Base-by-base conservation (phyloP, 768 basidiomycete genomes). In the Kwoniella shandongensis region DNA sequence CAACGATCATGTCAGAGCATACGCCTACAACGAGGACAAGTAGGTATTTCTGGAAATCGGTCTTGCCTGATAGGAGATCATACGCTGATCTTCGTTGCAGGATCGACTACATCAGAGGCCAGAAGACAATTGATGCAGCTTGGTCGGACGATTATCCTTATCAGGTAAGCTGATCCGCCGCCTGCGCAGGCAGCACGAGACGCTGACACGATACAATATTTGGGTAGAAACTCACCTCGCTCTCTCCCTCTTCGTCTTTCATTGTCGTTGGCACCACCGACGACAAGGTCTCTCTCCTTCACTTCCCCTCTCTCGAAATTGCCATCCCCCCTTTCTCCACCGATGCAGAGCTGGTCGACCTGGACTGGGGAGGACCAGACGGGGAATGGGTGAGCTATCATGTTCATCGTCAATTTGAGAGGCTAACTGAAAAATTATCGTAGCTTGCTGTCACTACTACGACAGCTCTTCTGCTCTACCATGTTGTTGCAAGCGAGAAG, bases 1-100 rank as follows among this genome's bases (percentile, higher is more conserved):
- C 65, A 98, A 97, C 67, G 82, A 88, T 74, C 93, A 98, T 65
- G 90, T 91, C 70, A 84, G 94, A 45, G 79, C 86, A 36, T 93
- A 75, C 45, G 50, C 53, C 17, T 77, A 70, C 55, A 47, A 59
- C 0, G 70, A 70, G 3, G 61, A 85, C 65, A 73, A 69, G 40
- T 72, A 30, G 11, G 69, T 55, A 13, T 18, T 0, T 47, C 18
- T 47, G 4, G 18, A 18, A 20, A 6, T 20, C 13, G n/a, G 18
- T 15, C 7, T 32, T 23, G 4, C 15, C 29, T 11, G 50, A 29
- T 44, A 13, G 8, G 27, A 15, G 11, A 26, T 23, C 22, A 35
- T 25, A 18, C 45, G 36, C 54, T 66, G 52, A 63, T 36, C 18
- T 22, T 13, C 18, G 36, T 10, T 12, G 18, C 64, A 91, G 89